Conservation (phyloP, 805 yeast species). For the Tanozyma kutaoensis region DNA sequence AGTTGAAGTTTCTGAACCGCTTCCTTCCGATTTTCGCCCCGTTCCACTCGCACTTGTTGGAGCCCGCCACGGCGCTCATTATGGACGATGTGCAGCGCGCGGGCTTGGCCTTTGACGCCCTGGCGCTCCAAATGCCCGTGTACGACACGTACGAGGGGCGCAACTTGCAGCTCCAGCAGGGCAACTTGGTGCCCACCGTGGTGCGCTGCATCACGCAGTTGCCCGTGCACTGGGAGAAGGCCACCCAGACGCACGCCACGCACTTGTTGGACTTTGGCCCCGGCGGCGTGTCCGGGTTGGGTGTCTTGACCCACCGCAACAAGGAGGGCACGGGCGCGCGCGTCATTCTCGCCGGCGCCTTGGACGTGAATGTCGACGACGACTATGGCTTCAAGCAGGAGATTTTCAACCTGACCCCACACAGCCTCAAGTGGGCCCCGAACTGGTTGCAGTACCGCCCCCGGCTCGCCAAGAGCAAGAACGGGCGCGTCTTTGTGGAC, state of each 20-base stretch:
- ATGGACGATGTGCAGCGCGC: constrained; percentile 42
- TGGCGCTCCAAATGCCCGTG: constrained; percentile 69
- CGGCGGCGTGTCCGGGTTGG: constrained; percentile 95
- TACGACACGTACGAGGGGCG: constrained; percentile 80
- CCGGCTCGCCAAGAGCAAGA: constrained; percentile 56
- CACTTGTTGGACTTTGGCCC: constrained; percentile 97
- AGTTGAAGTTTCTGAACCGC: constrained; percentile 83
- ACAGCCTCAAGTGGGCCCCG: constrained; percentile 65
- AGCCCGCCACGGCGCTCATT: constrained; percentile 57
- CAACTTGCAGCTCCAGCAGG: constrained; percentile 42
- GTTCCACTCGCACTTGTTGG: constrained; percentile 83
- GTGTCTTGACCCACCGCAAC: constrained; percentile 91
- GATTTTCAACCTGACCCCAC: constrained; percentile 57
- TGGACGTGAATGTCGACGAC: constrained; percentile 45
- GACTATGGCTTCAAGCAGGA: constrained; percentile 94
- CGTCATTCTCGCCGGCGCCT: constrained; percentile 83
- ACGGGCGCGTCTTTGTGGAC: constrained; percentile 71
- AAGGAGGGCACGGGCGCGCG: constrained; percentile 98
- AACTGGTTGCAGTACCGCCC: constrained; percentile 94
- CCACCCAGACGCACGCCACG: constrained; percentile 70
- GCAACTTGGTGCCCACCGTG: constrained; percentile 44
- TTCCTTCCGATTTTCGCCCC: constrained; percentile 94
- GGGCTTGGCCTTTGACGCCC: constrained; percentile 40
- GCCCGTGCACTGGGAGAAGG: constrained; percentile 90
- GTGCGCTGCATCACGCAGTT: constrained; percentile 74